These are phyloP conservation scores for Puccinia polysora DNA, from an alignment of 1,284 basidiomycete species.

Conservation along the genomic window DNA sequence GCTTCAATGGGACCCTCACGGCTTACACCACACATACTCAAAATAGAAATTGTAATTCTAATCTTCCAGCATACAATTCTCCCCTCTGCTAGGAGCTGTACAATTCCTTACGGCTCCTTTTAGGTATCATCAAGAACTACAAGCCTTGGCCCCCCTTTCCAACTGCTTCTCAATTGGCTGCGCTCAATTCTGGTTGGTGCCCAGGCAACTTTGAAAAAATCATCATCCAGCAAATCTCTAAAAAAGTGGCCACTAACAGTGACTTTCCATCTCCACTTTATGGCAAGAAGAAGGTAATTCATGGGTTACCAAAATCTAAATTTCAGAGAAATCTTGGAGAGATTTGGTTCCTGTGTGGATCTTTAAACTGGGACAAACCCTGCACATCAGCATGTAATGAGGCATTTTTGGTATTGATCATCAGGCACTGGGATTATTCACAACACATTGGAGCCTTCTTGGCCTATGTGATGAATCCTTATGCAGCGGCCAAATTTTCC, in stretches of 20 bases:
- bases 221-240: background rate
- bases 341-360: background rate
- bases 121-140: background rate
- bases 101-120: background rate
- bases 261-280: background rate
- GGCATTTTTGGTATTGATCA: background rate
- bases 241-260: background rate
- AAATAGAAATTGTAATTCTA: background rate
- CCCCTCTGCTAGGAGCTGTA: slow-evolving; percentile 1
- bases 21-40: background rate
- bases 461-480: background rate
- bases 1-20: background rate
- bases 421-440: background rate
- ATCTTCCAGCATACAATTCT: background rate
- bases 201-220: background rate
- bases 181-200: background rate
- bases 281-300: background rate
- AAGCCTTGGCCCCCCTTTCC: background rate
- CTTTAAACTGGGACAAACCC: background rate
- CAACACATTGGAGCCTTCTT: background rate
- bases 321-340: background rate
- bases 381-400: background rate
- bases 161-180: background rate
- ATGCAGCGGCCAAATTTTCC: background rate
- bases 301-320: background rate